Evolutionary conservation across 257 asterid species (phyloP).

Genomic region (Fraxinus quadrangulata): DNA sequence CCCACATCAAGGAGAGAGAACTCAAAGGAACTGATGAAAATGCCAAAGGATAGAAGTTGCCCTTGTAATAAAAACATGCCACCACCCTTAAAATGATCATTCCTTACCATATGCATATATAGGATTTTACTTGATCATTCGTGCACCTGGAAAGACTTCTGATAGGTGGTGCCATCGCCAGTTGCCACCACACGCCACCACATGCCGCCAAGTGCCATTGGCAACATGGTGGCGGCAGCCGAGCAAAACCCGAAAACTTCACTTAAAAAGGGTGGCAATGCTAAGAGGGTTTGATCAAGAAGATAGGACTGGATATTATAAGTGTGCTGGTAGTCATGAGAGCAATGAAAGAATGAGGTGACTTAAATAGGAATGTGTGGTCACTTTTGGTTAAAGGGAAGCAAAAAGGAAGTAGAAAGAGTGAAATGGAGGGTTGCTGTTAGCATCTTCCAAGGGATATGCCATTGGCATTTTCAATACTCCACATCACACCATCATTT

Average conservation of each 20-base stretch:
- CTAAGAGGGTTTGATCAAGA: slow-evolving; percentile 47
- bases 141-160: slow-evolving; percentile 26
- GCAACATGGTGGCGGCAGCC: slow-evolving; percentile 19
- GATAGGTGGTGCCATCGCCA: slow-evolving; percentile 8
- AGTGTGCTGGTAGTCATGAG: slow-evolving; percentile 33
- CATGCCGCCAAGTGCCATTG: slow-evolving; percentile 5
- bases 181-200: slow-evolving; percentile 22
- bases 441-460: slow-evolving; percentile 62
- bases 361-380: slow-evolving; percentile 34
- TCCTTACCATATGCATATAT: slow-evolving; percentile 4
- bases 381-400: slow-evolving; percentile 44
- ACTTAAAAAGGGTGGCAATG: slow-evolving; percentile 22
- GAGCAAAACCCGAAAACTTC: slow-evolving; percentile 11
- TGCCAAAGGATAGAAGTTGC: slow-evolving; percentile 97
- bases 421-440: slow-evolving; percentile 23
- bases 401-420: slow-evolving; percentile 28
- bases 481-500: slow-evolving; percentile 16
- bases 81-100: slow-evolving; percentile 34
- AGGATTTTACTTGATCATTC: slow-evolving; percentile 19
- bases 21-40: slow-evolving; percentile 26
- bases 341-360: slow-evolving; percentile 47
- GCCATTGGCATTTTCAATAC: slow-evolving; percentile 44
- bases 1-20: slow-evolving; percentile 18
- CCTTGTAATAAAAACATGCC: slow-evolving; percentile 43
- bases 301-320: slow-evolving; percentile 31